Evolutionary conservation across 108 stramenopile species (phyloP).

Genomic region (Mediolabrus comicus): DNA sequence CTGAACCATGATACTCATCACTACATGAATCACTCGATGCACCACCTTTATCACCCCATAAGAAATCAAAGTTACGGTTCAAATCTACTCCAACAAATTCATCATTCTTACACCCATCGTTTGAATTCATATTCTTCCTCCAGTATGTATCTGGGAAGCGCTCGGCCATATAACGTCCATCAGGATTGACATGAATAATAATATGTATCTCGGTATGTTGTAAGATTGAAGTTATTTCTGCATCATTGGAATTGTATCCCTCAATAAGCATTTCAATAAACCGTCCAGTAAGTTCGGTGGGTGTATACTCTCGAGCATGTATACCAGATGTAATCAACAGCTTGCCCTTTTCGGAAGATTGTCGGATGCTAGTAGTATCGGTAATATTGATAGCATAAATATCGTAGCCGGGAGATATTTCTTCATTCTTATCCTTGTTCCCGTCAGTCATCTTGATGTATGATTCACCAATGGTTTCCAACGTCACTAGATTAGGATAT

Average conservation of each 20-base stretch:
- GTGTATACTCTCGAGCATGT: constrained; percentile 39
- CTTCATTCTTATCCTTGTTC: constrained; percentile 16
- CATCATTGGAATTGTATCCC: constrained; percentile 21
- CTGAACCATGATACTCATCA: constrained; percentile 35
- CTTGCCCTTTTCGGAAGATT: constrained; percentile 5
- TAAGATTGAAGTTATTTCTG: constrained; percentile 40
- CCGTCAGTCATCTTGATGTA: constrained; percentile 26
- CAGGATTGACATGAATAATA: constrained; percentile 38
- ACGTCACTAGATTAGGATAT: constrained; percentile 26
- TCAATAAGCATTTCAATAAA: constrained; percentile 16
- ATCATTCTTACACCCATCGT: background rate
- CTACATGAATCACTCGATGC: constrained; percentile 34
- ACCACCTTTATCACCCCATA: constrained; percentile 53
- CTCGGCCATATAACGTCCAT: constrained; percentile 32
- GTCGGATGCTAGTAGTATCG: background rate
- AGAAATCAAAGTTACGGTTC: constrained; percentile 60
- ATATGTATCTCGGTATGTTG: constrained; percentile 39
- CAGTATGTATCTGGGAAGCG: background rate
- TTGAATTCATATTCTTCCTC: constrained; percentile 38
- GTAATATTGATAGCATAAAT: constrained; percentile 30
- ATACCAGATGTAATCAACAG: constrained; percentile 28
- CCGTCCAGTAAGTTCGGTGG: constrained; percentile 28
- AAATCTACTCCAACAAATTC: constrained; percentile 39
- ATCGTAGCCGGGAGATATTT: constrained; percentile 8
- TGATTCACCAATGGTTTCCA: constrained; percentile 38